Base-by-base conservation (phyloP, 805 yeast genomes). In the Wickerhamiella sergipiensis region DNA sequence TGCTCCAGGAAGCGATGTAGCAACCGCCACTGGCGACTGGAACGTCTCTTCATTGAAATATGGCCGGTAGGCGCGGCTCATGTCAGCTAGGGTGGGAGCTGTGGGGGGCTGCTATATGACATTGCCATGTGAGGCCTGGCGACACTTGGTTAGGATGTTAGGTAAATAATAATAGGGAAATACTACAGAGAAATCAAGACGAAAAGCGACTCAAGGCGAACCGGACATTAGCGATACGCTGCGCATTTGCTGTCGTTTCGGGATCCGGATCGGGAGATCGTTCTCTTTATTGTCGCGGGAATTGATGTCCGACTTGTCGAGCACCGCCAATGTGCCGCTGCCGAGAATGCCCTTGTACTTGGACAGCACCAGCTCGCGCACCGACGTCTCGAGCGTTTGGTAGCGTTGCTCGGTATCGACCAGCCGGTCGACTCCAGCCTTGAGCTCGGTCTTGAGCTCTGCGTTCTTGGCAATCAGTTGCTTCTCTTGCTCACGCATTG, bases 291-390 rank as follows among this genome's bases (percentile, higher is more conserved):
- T 36, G 13, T 36, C 40, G 3, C 40, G 18, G 19, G 40, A 15
- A 36, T 36, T 36, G 40, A 36, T 36, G 2, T 36, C 40, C 19
- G 40, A 36, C 39, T 45, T 29, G 15, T 19, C 17, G 38, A 26
- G 39, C 24, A 26, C 23, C 17, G 17, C 29, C 10, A 56, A 42
- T 1, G 63, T 53, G n/a, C 59, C 55, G 1, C 55, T 48, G 17
- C 58, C 57, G 1, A 54, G 57, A 9, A 54, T 47, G 13, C 55
- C 58, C 47, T 51, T 54, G 49, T 58, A 58, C 50, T 57, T 58
- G 22, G 56, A 24, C 7, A 57, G 43, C 10, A 52, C 48, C 45
- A 57, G 45, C 15, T 57, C 61, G 7, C 59, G 52, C n/a, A 58
- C 36, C 6, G 52, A 53, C n/a, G 49, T 13, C 47, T 57, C 61